These are phyloP conservation scores for Lactarius trivialis DNA, from an alignment of 768 basidiomycete genomes.

Conservation along the genomic window DNA sequence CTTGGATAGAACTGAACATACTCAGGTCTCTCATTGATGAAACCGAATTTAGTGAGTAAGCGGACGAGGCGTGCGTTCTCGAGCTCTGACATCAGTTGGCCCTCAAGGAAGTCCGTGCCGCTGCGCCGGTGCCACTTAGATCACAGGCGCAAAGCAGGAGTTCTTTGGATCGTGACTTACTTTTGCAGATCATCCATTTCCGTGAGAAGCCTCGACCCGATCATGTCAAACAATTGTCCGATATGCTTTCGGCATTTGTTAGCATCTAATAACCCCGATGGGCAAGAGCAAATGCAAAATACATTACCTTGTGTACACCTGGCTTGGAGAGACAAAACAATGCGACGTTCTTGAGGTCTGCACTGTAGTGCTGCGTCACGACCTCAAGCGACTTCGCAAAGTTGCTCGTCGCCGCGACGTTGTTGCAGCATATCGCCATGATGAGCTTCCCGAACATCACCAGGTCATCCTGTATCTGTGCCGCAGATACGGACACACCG, in stretches of 20 bases:
- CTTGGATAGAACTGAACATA: slow-evolving; percentile 36
- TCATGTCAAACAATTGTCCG: slow-evolving; percentile 73
- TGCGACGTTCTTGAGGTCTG: slow-evolving; percentile 75
- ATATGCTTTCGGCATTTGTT: slow-evolving; percentile 45
- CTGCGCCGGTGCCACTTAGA: slow-evolving; percentile 34
- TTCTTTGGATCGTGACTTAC: slow-evolving; percentile 37
- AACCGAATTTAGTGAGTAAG: slow-evolving; percentile 88
- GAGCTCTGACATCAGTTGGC: slow-evolving; percentile 78
- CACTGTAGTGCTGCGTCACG: slow-evolving; percentile 65
- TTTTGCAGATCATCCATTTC: slow-evolving; percentile 82
- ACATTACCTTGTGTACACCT: slow-evolving; percentile 53
- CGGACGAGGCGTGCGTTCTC: slow-evolving; percentile 92
- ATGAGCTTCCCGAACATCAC: slow-evolving; percentile 80
- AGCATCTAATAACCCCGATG: background rate
- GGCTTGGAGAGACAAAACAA: slow-evolving; percentile 74
- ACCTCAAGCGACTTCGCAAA: slow-evolving; percentile 67
- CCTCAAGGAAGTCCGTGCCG: slow-evolving; percentile 73
- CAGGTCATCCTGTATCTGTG: slow-evolving; percentile 80
- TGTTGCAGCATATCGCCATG: slow-evolving; percentile 71
- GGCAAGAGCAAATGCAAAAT: slow-evolving; percentile 4
- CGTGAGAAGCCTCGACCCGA: slow-evolving; percentile 59
- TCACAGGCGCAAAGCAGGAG: slow-evolving; percentile 3
- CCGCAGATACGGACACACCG: slow-evolving; percentile 25
- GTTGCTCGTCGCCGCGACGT: slow-evolving; percentile 50
- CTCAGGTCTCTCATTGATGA: slow-evolving; percentile 99